Evolutionary conservation across 2,329 filamentous ascomycete genomes (phyloP).

Genomic region (Colletotrichum sp.): DNA sequence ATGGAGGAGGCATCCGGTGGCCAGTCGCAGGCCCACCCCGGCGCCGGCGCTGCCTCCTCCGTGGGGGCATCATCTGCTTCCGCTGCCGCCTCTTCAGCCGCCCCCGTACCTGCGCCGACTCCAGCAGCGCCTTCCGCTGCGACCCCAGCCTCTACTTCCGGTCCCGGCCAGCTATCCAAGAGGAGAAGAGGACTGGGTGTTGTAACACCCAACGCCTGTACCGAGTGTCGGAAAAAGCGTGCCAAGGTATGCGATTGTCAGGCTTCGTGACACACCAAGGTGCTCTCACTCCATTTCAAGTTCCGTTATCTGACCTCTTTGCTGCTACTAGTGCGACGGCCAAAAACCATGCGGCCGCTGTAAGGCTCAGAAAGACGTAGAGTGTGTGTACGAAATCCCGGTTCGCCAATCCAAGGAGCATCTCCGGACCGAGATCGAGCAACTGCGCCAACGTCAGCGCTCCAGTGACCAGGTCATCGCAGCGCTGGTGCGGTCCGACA

Average conservation of each 20-base stretch:
- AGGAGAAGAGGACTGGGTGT: constrained; percentile 59
- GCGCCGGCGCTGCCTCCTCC: constrained; percentile 19
- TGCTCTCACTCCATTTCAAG: neutral
- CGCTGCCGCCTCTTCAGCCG: neutral
- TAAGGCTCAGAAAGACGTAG: constrained; percentile 55
- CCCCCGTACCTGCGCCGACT: neutral
- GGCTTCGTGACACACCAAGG: neutral
- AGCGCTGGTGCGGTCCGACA: constrained; percentile 55
- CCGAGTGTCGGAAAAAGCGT: constrained; percentile 66
- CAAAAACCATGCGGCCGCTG: constrained; percentile 61
- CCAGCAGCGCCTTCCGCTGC: neutral
- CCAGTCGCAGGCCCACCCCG: constrained; percentile 12
- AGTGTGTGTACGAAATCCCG: constrained; percentile 67
- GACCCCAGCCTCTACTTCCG: constrained; percentile 11
- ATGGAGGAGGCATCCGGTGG: constrained; percentile 22
- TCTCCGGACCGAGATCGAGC: constrained; percentile 64
- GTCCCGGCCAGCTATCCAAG: constrained; percentile 45
- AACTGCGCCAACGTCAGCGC: constrained; percentile 57
- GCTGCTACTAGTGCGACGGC: constrained; percentile 59
- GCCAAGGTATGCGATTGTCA: constrained; percentile 53
- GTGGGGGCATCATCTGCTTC: neutral
- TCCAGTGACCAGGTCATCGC: constrained; percentile 60
- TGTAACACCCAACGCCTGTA: constrained; percentile 66
- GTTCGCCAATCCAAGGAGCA: constrained; percentile 69
- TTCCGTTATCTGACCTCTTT: neutral